Percentiles rank a stretch among this genome's conserved stretches.
Evolutionary conservation across 805 yeast species (phyloP).

Genomic region (Starmerella vitae): DNA sequence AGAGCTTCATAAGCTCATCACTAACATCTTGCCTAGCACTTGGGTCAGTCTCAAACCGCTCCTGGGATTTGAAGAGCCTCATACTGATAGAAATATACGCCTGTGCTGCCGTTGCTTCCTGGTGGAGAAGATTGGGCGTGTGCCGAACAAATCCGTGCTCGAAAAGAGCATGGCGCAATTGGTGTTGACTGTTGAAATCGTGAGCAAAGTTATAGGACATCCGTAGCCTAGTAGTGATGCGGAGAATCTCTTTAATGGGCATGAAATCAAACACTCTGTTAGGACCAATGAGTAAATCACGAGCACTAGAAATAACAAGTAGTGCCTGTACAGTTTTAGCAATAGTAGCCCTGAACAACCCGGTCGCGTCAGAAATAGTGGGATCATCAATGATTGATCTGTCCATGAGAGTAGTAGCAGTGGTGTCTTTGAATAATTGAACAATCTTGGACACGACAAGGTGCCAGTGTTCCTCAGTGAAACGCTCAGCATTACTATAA

Average conservation of each 20-base stretch:
- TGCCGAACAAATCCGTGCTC: constrained; percentile 86
- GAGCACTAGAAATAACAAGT: constrained; percentile 71
- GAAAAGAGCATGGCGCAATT: constrained; percentile 75
- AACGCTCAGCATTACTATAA: constrained; percentile 56
- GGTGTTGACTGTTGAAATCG: constrained; percentile 77
- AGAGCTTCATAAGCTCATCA: constrained; percentile 48
- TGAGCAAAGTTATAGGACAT: constrained; percentile 71
- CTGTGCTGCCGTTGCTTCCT: constrained; percentile 82
- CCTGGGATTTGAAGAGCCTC: constrained; percentile 57
- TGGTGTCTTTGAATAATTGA: constrained; percentile 62
- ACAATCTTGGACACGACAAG: constrained; percentile 51
- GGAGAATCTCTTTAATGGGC: constrained; percentile 51
- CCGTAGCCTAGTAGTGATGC: constrained; percentile 46
- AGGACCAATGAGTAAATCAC: constrained; percentile 55
- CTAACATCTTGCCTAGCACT: constrained; percentile 40
- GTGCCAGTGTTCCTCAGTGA: constrained; percentile 59
- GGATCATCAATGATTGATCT: constrained; percentile 14
- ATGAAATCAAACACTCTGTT: constrained; percentile 47
- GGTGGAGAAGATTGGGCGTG: constrained; percentile 79
- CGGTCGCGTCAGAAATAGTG: constrained; percentile 31
- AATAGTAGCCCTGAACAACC: constrained; percentile 57
- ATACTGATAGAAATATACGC: constrained; percentile 72
- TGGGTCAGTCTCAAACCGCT: constrained; percentile 32
- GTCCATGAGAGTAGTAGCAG: constrained; percentile 67
- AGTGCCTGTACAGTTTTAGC: constrained; percentile 85